phyloP scores from a whole-genome alignment of 1,139 yeast species.

The Ashbya aceris region DNA sequence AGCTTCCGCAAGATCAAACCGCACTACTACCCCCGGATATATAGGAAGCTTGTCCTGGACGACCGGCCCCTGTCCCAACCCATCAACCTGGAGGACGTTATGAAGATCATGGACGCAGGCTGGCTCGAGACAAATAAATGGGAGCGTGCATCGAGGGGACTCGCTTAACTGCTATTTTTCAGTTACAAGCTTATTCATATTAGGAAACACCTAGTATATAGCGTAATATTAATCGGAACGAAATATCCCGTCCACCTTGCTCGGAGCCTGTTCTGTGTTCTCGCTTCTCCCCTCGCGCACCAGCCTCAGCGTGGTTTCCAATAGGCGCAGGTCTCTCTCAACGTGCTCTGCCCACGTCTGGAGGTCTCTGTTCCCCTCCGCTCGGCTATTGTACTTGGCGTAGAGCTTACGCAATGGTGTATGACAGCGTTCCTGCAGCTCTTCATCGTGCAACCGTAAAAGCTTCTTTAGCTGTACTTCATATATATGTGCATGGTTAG shows the following conservation, averaged over 20 bases:
- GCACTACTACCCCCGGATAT: slow-evolving; percentile 47
- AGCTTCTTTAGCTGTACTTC: slow-evolving; percentile 23
- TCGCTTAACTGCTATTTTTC: slow-evolving; percentile 1
- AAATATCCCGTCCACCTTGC: too few relatives aligned
- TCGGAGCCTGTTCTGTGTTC: not conserved
- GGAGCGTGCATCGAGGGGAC: slow-evolving; percentile 38
- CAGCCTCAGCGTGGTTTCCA: slow-evolving; percentile 28
- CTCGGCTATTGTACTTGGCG: slow-evolving; percentile 13
- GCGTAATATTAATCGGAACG: too few relatives aligned
- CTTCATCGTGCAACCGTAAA: slow-evolving; percentile 21
- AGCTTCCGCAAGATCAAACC: slow-evolving; percentile 25
- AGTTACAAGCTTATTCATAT: too few relatives aligned
- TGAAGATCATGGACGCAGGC: slow-evolving; percentile 55
- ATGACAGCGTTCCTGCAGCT: slow-evolving; percentile 19
- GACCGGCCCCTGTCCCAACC: slow-evolving; percentile 48
- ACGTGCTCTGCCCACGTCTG: slow-evolving; percentile 27
- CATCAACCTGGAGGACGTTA: slow-evolving; percentile 50
- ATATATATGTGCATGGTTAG: slow-evolving; percentile 21
- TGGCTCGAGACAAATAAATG: slow-evolving; percentile 61
- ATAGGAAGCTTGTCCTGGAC: slow-evolving; percentile 48
- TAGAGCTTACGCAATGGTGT: slow-evolving; percentile 18
- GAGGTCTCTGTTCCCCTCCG: slow-evolving; percentile 15
- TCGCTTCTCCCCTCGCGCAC: slow-evolving; percentile 18
- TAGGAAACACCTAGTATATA: too few relatives aligned
- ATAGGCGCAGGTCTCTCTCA: slow-evolving; percentile 29